Conservation (phyloP, 2,329 filamentous ascomycete species). For the Epichloe aotearoae region DNA sequence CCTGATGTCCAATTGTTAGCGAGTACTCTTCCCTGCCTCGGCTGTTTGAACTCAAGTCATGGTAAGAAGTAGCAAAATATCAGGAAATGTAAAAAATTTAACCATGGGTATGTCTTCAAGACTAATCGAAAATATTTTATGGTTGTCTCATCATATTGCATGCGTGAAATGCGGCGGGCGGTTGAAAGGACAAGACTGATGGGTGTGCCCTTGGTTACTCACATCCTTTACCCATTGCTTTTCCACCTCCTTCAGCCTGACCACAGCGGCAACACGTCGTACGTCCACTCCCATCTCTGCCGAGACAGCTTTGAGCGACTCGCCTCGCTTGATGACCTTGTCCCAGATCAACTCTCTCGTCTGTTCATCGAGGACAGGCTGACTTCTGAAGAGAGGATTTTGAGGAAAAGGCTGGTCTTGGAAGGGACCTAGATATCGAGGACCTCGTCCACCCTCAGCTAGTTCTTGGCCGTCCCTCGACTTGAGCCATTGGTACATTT, state of each 20-base stretch:
- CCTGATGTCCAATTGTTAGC: conserved; percentile 34
- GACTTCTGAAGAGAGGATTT: conserved; percentile 58
- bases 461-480: conserved; percentile 13
- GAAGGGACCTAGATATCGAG: conserved; percentile 25
- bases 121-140: conserved; percentile 85
- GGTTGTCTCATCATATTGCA: conserved; percentile 44
- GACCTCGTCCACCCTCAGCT: conserved; percentile 13
- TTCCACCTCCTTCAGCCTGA: conserved; percentile 76
- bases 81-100: conserved; percentile 27
- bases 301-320: conserved; percentile 63
- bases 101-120: conserved; percentile 95
- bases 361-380: conserved; percentile 59
- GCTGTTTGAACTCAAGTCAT: neutral
- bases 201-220: conserved; percentile 25
- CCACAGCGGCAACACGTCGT: conserved; percentile 71
- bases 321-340: conserved; percentile 49
- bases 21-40: neutral
- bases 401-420: conserved; percentile 54
- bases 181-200: conserved; percentile 7
- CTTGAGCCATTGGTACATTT: conserved; percentile 27
- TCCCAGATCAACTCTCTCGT: conserved; percentile 62
- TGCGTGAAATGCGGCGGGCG: neutral
- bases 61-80: conserved; percentile 22
- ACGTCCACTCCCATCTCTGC: conserved; percentile 68
- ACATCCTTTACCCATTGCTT: conserved; percentile 66